phyloP scores from a whole-genome alignment of 139 green algal genomes.

The Spirogloea muscicola region DNA sequence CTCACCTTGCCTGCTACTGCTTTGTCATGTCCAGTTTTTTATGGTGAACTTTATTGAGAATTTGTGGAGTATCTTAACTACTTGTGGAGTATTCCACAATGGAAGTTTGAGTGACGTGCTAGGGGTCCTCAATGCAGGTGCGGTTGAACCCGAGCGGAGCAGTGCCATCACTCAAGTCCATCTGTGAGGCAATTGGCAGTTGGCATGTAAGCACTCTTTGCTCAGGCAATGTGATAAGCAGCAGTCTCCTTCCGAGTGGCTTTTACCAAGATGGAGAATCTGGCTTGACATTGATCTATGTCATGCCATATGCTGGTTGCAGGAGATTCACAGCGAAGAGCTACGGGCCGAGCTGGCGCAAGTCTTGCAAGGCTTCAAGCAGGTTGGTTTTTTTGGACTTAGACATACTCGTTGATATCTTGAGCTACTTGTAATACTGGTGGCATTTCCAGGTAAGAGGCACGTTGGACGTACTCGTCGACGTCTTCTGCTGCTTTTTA shows the following conservation, averaged over 20 bases:
- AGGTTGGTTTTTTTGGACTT: constrained; percentile 16
- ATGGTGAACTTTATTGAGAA: too few species aligned
- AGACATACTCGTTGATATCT: not conserved
- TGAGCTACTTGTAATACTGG: not conserved
- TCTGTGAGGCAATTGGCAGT: constrained; percentile 40
- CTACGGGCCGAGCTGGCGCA: constrained; percentile 28
- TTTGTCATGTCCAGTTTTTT: constrained; percentile 2
- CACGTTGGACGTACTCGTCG: not conserved
- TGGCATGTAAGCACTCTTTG: constrained; percentile 31
- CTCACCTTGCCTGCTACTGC: not conserved
- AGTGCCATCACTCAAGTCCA: not conserved
- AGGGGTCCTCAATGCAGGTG: constrained; percentile 15
- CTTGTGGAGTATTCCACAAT: too few species aligned
- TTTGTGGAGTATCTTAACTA: too few species aligned
- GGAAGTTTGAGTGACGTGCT: too few species aligned
- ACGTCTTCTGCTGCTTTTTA: not conserved
- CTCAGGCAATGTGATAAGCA: too few species aligned
- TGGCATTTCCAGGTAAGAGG: not conserved
- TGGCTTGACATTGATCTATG: too few species aligned
- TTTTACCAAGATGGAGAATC: too few species aligned
- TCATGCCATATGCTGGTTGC: not conserved
- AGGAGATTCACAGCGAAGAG: constrained; percentile 41
- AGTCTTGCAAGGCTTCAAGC: constrained; percentile 37
- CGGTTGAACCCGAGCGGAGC: constrained; percentile 31
- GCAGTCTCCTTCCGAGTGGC: too few species aligned